Evolutionary conservation across 306 rosid species (phyloP), one percentile per base, ranked within the genome.

Genomic region (Trifolium subterraneum): DNA sequence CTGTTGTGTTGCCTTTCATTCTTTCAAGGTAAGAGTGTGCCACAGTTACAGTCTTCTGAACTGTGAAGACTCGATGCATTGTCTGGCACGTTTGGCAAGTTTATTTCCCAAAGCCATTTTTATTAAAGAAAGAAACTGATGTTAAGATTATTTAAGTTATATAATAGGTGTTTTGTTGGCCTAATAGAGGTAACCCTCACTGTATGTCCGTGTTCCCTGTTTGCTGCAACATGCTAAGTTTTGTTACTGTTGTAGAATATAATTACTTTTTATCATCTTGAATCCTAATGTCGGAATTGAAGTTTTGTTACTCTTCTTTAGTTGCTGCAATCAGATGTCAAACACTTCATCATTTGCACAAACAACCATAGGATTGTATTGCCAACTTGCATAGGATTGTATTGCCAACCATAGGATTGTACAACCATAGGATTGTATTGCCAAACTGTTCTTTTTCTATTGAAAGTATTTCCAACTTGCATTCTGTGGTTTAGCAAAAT

Each of bases 61-160:
- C 35, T 61, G 45, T 74, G 50, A 64, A 51, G 54, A 29, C 50
- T 11, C 39, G 61, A 27, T 61, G 77, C 39, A 15, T 29, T 4
- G 18, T 75, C 33, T 39, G 51, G 8, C 64, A 25, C 20, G 71
- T 36, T 52, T 59, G 23, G 67, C 31, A 18, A 38, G 42, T 80
- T 80, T 74, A 69, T 38, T 61, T 69, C 35, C 29, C 6, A 9
- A 48, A 59, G 66, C 50, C 60, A 70, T 14, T 41, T 78, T 55
- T 42, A 39, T 29, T 27, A 18, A 59, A 50, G 59, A 69, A 80
- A 36, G 36, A 8, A 35, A 38, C 71, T 50, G 33, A 4, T 58
- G 36, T 25, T 35, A 16, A 58, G 47, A 50, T 60, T 73, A 23
- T 79, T 14, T 72, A 20, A 29, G 42, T 36, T 59, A 36, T 64